phyloP scores from a whole-genome alignment of 2,329 filamentous ascomycete genomes.

The Trichoderma citrinoviride region DNA sequence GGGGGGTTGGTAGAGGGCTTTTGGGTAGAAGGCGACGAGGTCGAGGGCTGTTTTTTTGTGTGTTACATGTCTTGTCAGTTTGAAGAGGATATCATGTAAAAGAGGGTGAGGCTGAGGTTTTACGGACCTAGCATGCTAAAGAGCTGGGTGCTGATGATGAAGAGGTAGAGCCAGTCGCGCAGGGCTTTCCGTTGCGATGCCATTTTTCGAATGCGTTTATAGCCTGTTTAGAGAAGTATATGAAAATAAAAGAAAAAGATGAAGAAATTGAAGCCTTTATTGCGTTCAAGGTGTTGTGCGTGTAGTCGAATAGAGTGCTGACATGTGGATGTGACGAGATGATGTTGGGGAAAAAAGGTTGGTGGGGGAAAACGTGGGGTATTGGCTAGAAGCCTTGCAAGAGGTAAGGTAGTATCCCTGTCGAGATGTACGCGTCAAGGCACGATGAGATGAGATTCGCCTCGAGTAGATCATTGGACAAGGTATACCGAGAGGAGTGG shows the following conservation, averaged over 20 bases:
- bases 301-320: background rate
- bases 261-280: background rate
- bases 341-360: background rate
- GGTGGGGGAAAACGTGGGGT: background rate
- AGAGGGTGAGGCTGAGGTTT: background rate
- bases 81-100: too few relatives aligned
- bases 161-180: conserved; percentile 38
- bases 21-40: conserved; percentile 52
- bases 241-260: background rate
- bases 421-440: background rate
- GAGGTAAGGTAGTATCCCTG: too few relatives aligned
- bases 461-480: too few relatives aligned
- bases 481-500: too few relatives aligned
- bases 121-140: conserved; percentile 37
- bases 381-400: background rate
- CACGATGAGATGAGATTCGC: background rate
- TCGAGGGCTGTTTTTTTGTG: conserved; percentile 53
- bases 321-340: background rate
- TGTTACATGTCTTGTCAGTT: background rate
- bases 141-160: conserved; percentile 36
- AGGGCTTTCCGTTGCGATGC: conserved; percentile 10
- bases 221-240: too few relatives aligned
- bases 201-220: background rate
- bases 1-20: conserved; percentile 41
- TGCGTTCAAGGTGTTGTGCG: background rate